phyloP scores from a whole-genome alignment of 129 eudicot species.

The Pittosporum tobira region DNA sequence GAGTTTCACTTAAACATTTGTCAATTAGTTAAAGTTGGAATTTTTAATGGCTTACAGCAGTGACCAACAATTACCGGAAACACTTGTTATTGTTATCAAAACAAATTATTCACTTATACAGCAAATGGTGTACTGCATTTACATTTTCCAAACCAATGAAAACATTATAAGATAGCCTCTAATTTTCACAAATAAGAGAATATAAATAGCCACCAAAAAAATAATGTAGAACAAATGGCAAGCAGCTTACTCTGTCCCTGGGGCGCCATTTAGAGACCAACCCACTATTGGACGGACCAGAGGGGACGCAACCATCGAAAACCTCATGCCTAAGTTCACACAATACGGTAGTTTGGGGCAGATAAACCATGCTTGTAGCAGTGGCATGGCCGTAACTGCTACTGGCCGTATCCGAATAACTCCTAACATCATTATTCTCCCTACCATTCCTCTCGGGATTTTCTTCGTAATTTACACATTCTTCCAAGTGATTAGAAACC shows the following conservation, averaged over 20 bases:
- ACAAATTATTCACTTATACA: not conserved
- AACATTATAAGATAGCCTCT: not conserved
- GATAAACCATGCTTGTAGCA: constrained; percentile 72
- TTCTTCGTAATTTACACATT: constrained; percentile 23
- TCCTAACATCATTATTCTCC: too few species aligned
- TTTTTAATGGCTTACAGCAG: too few species aligned
- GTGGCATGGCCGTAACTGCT: constrained; percentile 30
- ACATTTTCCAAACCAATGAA: not conserved
- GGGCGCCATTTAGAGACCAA: constrained; percentile 93
- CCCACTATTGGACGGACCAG: constrained; percentile 79
- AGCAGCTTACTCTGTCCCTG: constrained; percentile 58
- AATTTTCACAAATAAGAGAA: not conserved
- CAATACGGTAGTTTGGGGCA: constrained; percentile 75
- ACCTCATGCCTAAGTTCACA: constrained; percentile 84
- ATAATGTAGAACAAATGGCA: not conserved
- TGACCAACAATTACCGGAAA: not conserved
- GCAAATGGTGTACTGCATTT: not conserved
- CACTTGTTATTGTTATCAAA: not conserved
- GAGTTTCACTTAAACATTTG: too few species aligned
- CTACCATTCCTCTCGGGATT: constrained; percentile 21
- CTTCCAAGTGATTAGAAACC: constrained; percentile 47
- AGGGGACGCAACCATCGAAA: constrained; percentile 54
- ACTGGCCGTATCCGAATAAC: constrained; percentile 42
- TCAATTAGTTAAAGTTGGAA: too few species aligned
- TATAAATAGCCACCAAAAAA: not conserved